Evolutionary conservation across 176 grass and related monocot species (phyloP).

Genomic region (Themeda triandra): DNA sequence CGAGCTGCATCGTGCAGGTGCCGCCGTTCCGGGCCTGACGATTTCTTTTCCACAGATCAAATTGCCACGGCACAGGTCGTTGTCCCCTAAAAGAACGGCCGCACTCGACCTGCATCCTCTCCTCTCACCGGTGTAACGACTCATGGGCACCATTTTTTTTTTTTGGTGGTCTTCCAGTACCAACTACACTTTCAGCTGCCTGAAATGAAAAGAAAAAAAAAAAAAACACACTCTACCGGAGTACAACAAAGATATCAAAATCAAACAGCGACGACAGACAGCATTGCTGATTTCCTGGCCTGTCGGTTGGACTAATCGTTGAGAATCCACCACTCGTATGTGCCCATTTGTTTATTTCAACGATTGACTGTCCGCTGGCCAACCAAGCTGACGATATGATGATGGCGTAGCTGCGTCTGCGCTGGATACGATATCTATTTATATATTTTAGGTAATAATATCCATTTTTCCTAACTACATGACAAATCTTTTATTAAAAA

Average conservation of each 20-base stretch:
- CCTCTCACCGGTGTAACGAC: too few species aligned
- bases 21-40: too few species aligned
- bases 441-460: too few species aligned
- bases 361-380: neutral
- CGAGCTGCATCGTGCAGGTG: too few species aligned
- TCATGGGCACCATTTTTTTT: too few species aligned
- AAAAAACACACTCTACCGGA: neutral
- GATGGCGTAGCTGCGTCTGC: neutral
- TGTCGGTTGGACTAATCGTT: conserved; percentile 12
- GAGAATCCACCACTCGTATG: neutral
- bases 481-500: too few species aligned
- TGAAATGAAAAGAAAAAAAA: neutral
- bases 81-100: too few species aligned
- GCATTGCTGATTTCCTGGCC: conserved; percentile 14
- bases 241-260: neutral
- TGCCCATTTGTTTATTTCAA: neutral
- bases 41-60: too few species aligned
- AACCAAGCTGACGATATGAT: neutral
- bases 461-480: too few species aligned
- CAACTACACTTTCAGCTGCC: neutral
- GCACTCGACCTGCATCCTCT: too few species aligned
- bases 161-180: neutral
- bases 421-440: too few species aligned
- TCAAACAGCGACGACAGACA: neutral
- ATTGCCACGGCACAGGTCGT: too few species aligned